A percentile compares a stretch with the other conserved stretches of the same genome.
phyloP scores from a whole-genome alignment of 1,139 yeast species.

The Zygotorulaspora mrakii region DNA sequence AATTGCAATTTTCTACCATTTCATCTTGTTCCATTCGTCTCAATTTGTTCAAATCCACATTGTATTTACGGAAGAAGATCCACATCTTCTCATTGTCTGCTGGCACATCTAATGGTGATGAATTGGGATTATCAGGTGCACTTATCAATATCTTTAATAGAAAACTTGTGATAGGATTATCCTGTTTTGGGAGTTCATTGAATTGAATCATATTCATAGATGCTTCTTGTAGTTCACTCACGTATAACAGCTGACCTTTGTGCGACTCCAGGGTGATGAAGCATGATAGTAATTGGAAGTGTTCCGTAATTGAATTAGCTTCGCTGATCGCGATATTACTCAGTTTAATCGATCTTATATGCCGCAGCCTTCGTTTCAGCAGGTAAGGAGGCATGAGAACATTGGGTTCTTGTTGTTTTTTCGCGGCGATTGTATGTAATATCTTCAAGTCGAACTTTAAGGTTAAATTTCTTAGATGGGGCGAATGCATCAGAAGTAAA shows the following conservation, averaged over 20 bases:
- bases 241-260: conserved; percentile 23
- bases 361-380: conserved; percentile 27
- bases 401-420: conserved; percentile 5
- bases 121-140: conserved; percentile 18
- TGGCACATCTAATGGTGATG: neutral
- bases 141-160: conserved; percentile 23
- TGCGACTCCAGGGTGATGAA: conserved; percentile 26
- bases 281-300: conserved; percentile 17
- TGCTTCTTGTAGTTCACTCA: conserved; percentile 30
- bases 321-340: conserved; percentile 18
- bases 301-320: conserved; percentile 4
- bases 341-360: conserved; percentile 27
- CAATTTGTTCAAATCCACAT: conserved; percentile 21
- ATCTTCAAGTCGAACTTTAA: neutral
- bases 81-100: conserved; percentile 17
- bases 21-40: conserved; percentile 16
- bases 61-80: conserved; percentile 17
- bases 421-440: too few relatives aligned
- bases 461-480: neutral
- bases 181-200: conserved; percentile 26
- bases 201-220: conserved; percentile 21
- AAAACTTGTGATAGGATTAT: conserved; percentile 18
- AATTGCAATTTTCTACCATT: conserved; percentile 12
- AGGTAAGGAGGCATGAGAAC: conserved; percentile 17
- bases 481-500: neutral